Conservation (phyloP, 2,329 filamentous ascomycete species). For the Penicillium rolfsii region DNA sequence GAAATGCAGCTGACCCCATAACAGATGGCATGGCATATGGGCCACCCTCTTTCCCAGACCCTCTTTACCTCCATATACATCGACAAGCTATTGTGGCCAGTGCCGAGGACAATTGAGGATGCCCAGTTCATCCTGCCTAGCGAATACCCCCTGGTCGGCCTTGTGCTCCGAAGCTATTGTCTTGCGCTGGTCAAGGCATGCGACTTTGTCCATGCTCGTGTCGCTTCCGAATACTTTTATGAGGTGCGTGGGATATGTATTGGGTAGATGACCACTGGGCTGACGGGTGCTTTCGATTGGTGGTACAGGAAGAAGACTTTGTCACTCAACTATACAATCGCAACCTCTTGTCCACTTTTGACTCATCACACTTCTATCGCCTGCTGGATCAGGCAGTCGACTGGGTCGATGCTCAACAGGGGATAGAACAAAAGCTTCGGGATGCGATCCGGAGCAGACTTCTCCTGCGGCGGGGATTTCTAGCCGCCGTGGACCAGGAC, state of each 20-base stretch:
- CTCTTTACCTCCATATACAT: slow-evolving; percentile 91
- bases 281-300: slow-evolving; percentile 16
- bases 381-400: slow-evolving; percentile 60
- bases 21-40: slow-evolving; percentile 93
- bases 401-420: slow-evolving; percentile 50
- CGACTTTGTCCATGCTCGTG: slow-evolving; percentile 73
- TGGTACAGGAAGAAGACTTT: slow-evolving; percentile 84
- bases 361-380: slow-evolving; percentile 58
- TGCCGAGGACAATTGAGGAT: slow-evolving; percentile 65
- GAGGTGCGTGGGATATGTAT: slow-evolving; percentile 61
- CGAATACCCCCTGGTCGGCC: slow-evolving; percentile 56
- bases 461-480: slow-evolving; percentile 61
- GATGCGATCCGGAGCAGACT: slow-evolving; percentile 68
- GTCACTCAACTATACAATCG: slow-evolving; percentile 89
- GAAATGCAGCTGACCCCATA: slow-evolving; percentile 7
- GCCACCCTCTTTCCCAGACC: slow-evolving; percentile 94
- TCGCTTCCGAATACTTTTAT: slow-evolving; percentile 84
- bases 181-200: slow-evolving; percentile 82
- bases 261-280: slow-evolving; percentile 9
- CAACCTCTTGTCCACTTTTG: slow-evolving; percentile 69
- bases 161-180: slow-evolving; percentile 81
- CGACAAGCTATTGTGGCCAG: slow-evolving; percentile 76
- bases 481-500: slow-evolving; percentile 46
- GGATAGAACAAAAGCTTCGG: slow-evolving; percentile 43
- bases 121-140: slow-evolving; percentile 59